A percentile compares a stretch with the other conserved stretches of the same genome.
phyloP scores from a whole-genome alignment of 1,284 basidiomycete genomes.

The Pterulicium gracile region DNA sequence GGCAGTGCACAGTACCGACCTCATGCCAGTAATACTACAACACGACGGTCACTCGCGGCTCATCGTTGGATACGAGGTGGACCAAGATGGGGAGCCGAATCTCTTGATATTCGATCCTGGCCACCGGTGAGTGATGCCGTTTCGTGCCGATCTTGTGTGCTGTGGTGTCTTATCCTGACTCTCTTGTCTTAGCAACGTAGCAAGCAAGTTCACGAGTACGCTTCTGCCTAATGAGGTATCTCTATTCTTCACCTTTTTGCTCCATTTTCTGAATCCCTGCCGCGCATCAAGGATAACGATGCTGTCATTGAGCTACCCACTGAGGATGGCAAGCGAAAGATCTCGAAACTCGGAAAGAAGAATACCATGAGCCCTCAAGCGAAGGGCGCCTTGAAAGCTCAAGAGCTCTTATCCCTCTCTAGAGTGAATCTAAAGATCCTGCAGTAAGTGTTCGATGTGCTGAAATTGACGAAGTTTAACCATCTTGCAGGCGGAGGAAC shows the following conservation, averaged over 20 bases:
- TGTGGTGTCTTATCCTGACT: too few relatives aligned
- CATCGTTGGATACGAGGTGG: slow-evolving; percentile 72
- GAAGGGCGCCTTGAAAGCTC: too few relatives aligned
- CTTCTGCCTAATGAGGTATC: not conserved
- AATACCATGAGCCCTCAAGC: too few relatives aligned
- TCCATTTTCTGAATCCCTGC: not conserved
- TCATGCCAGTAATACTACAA: slow-evolving; percentile 75
- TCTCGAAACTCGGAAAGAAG: too few relatives aligned
- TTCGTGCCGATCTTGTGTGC: slow-evolving; percentile 1
- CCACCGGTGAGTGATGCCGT: slow-evolving; percentile 35
- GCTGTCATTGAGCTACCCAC: too few relatives aligned
- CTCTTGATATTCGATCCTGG: slow-evolving; percentile 74
- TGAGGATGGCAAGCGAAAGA: too few relatives aligned
- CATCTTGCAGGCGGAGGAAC: not conserved
- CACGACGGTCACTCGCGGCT: slow-evolving; percentile 77
- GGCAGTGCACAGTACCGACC: slow-evolving; percentile 44
- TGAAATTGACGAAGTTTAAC: not conserved
- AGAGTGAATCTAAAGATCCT: not conserved
- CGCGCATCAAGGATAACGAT: too few relatives aligned
- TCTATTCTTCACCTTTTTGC: not conserved
- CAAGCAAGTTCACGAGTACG: not conserved
- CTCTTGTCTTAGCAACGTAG: not conserved
- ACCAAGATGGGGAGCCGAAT: slow-evolving; percentile 42
- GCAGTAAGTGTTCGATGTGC: not conserved
- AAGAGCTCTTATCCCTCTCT: not conserved